Percentiles rank a stretch among this genome's conserved stretches.
Conservation (phyloP, 768 basidiomycete genomes). For the Antrodiella citrinella region DNA sequence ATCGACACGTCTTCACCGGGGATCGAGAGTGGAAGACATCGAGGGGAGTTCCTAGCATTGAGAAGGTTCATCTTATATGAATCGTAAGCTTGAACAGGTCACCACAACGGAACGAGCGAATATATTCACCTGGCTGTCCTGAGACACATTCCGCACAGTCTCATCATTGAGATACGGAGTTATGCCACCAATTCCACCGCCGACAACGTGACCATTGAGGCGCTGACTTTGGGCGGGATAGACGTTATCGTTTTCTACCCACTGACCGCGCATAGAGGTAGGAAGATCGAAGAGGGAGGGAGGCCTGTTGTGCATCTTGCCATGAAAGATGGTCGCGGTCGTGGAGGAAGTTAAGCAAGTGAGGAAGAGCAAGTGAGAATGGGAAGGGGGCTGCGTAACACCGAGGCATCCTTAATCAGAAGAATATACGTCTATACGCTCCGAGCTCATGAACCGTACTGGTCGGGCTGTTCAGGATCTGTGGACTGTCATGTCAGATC, state of each 20-base stretch:
- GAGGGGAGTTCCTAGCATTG: slow-evolving; percentile 83
- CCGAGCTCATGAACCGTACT: not conserved
- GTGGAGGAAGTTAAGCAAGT: not conserved
- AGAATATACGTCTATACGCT: not conserved
- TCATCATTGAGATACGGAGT: slow-evolving; percentile 56
- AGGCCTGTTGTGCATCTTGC: not conserved
- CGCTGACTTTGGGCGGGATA: slow-evolving; percentile 16
- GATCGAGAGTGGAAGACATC: slow-evolving; percentile 70
- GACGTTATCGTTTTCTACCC: slow-evolving; percentile 42
- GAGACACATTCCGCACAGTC: slow-evolving; percentile 84
- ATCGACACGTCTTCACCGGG: slow-evolving; percentile 53
- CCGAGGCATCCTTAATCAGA: not conserved
- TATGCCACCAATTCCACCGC: slow-evolving; percentile 15
- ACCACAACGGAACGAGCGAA: slow-evolving; percentile 2
- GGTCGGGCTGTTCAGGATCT: not conserved
- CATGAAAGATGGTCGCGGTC: not conserved
- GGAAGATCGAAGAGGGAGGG: not conserved
- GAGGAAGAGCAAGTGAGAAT: not conserved
- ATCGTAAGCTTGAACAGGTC: slow-evolving; percentile 53
- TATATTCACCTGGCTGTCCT: slow-evolving; percentile 67
- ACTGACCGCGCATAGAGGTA: slow-evolving; percentile 26
- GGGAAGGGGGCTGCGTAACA: not conserved
- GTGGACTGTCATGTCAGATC: not conserved
- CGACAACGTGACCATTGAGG: slow-evolving; percentile 5
- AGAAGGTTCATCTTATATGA: slow-evolving; percentile 51